Evolutionary conservation across 148 eudicot species (phyloP).

Genomic region (Gaultheria prostrata): DNA sequence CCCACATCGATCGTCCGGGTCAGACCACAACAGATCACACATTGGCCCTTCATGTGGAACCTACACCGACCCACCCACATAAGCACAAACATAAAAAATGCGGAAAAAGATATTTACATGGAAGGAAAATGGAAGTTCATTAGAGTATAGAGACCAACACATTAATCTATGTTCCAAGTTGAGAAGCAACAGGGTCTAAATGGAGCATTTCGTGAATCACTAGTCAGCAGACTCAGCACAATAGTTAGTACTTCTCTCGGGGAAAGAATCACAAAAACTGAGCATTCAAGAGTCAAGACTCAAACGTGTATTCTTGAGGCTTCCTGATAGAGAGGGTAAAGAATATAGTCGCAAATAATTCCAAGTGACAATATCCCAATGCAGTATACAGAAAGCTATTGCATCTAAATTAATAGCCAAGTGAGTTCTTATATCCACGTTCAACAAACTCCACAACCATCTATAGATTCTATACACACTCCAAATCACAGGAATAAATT

Average conservation of each 20-base stretch:
- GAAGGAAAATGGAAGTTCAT: neutral
- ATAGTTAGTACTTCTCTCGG: neutral
- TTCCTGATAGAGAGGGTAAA: neutral
- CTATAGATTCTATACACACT: too few species aligned
- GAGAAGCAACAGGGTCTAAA: neutral
- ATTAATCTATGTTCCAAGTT: neutral
- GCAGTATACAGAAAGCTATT: neutral
- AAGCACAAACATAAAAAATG: neutral
- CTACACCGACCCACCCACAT: conserved; percentile 32
- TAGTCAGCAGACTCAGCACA: neutral
- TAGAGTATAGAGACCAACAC: neutral
- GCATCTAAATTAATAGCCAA: neutral
- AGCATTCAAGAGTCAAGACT: conserved; percentile 1
- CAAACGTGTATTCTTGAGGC: neutral
- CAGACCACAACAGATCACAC: conserved; percentile 99
- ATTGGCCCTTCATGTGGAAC: conserved; percentile 99
- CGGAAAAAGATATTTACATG: neutral
- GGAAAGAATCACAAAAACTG: neutral
- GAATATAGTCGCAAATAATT: neutral
- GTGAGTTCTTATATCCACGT: neutral
- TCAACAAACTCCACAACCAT: neutral
- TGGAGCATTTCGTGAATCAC: conserved; percentile 4
- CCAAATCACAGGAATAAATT: neutral
- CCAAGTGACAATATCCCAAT: neutral
- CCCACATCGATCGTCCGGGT: conserved; percentile 98